These are phyloP conservation scores for Ailanthus altissimus DNA, from an alignment of 345 rosid genomes.

Conservation along the genomic window DNA sequence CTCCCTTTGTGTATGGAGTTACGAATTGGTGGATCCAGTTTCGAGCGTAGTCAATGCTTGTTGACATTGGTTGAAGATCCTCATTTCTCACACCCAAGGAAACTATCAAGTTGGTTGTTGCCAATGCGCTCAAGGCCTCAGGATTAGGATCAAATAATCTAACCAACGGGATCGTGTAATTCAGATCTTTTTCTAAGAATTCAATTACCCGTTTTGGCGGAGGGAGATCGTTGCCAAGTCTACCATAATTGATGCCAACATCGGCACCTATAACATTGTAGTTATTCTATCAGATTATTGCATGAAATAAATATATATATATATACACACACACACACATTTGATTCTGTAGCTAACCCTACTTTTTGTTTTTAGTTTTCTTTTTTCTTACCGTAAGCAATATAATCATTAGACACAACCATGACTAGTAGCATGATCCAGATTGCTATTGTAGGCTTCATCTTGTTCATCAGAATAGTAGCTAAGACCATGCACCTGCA, in stretches of 20 bases:
- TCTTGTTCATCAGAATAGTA: neutral
- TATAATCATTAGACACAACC: neutral
- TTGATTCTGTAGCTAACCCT: no score
- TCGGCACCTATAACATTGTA: neutral
- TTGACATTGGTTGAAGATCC: neutral
- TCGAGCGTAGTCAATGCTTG: neutral
- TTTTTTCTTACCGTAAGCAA: neutral
- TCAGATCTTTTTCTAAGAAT: neutral
- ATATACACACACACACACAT: no score
- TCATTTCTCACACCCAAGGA: neutral
- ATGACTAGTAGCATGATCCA: neutral
- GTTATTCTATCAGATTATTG: neutral
- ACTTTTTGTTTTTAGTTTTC: no score
- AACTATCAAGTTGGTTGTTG: neutral
- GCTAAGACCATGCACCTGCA: neutral
- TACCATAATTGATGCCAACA: conserved; percentile 6
- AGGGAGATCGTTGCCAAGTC: no score
- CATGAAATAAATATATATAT: neutral
- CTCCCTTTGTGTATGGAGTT: neutral
- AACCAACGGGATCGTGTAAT: neutral
- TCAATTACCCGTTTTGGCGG: neutral
- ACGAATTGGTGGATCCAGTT: conserved; percentile 7
- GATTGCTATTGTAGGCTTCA: neutral
- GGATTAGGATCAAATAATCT: neutral
- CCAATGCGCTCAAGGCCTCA: neutral